phyloP scores from a whole-genome alignment of 495 filamentous ascomycete genomes.

The Friedmanniomyces endolithicus region DNA sequence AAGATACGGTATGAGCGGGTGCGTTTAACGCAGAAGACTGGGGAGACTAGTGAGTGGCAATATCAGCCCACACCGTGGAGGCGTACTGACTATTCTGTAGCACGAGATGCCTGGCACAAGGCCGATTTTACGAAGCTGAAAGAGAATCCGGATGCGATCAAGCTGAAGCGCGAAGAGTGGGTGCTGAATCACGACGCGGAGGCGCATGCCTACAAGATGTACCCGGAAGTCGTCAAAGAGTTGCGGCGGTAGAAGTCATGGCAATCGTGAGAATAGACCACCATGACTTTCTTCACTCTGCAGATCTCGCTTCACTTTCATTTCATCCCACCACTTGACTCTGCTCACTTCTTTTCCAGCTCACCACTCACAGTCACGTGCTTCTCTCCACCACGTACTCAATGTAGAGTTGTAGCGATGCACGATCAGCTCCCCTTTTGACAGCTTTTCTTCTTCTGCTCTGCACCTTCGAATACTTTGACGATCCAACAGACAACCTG shows the following conservation, averaged over 20 bases:
- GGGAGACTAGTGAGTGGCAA: conserved; percentile 19
- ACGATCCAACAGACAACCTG: too few species aligned
- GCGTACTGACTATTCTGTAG: not conserved
- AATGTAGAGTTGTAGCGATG: too few species aligned
- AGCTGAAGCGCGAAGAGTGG: conserved; percentile 27
- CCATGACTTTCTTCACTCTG: not conserved
- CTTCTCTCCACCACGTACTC: too few species aligned
- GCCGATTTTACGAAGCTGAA: conserved; percentile 28
- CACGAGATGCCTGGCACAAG: conserved; percentile 28
- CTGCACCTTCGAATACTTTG: too few species aligned
- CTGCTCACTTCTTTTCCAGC: too few species aligned
- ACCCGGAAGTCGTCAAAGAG: conserved; percentile 8
- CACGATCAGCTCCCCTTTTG: too few species aligned
- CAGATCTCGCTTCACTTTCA: not conserved
- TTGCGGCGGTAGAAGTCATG: not conserved
- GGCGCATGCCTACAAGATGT: conserved; percentile 22
- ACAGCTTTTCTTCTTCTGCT: too few species aligned
- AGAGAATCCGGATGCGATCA: conserved; percentile 25
- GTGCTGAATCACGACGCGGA: conserved; percentile 29
- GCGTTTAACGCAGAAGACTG: conserved; percentile 24
- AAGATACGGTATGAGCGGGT: conserved; percentile 29
- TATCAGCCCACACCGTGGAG: not conserved
- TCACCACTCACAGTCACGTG: too few species aligned
- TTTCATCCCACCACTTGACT: not conserved
- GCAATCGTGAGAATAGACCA: not conserved